phyloP scores from a whole-genome alignment of 257 asterid genomes.

The Capsicum chinense region DNA sequence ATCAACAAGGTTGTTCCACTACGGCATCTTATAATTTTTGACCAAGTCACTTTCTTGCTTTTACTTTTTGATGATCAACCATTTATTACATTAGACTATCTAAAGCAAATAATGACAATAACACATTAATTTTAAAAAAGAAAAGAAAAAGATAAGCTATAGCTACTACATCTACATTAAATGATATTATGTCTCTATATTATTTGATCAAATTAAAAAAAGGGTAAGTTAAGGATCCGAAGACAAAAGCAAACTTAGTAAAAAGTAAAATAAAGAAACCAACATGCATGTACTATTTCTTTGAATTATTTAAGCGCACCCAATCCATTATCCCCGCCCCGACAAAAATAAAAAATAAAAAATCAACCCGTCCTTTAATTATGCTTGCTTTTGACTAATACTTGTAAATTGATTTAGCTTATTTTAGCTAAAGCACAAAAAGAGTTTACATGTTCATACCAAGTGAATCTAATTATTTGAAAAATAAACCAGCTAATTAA shows the following conservation, averaged over 20 bases:
- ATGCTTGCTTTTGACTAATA: neutral
- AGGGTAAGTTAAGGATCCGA: neutral
- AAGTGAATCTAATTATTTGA: neutral
- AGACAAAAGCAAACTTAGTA: slow-evolving; percentile 16
- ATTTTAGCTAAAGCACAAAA: neutral
- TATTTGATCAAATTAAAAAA: neutral
- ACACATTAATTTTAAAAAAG: neutral
- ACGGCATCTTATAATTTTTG: slow-evolving; percentile 31
- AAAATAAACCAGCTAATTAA: neutral
- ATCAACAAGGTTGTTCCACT: neutral
- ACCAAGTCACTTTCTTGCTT: slow-evolving; percentile 27
- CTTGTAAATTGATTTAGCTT: neutral
- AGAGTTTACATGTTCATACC: neutral
- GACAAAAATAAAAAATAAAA: no score
- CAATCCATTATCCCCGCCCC: slow-evolving; percentile 31
- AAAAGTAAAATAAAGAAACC: neutral
- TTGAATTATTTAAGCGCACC: slow-evolving; percentile 27
- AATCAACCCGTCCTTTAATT: neutral
- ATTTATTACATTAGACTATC: neutral
- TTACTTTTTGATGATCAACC: slow-evolving; percentile 19
- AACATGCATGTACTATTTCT: slow-evolving; percentile 26
- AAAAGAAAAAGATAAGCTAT: slow-evolving; percentile 13
- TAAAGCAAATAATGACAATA: neutral
- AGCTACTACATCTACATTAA: neutral
- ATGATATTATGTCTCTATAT: neutral